These are phyloP conservation scores for Margaritispora aquatica DNA, from an alignment of 495 filamentous ascomycete species.

Conservation along the genomic window DNA sequence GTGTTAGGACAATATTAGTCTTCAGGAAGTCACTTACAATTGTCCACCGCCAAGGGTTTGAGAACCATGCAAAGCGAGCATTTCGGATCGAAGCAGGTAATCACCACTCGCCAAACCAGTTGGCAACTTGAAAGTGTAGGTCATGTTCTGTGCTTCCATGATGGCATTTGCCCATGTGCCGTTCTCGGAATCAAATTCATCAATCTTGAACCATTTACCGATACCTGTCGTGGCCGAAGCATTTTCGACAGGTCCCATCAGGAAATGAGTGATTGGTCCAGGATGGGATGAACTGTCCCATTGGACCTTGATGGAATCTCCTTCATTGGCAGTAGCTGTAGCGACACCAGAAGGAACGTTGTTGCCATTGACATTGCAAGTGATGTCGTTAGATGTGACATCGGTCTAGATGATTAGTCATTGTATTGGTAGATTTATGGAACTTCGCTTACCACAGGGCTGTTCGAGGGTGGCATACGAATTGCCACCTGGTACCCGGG, in stretches of 20 bases:
- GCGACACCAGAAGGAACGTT: constrained; percentile 26
- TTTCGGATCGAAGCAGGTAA: constrained; percentile 47
- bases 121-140: constrained; percentile 36
- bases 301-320: constrained; percentile 30
- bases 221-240: constrained; percentile 26
- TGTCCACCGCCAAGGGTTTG: constrained; percentile 40
- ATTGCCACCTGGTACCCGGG: constrained; percentile 34
- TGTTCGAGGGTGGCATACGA: constrained; percentile 32
- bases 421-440: not conserved
- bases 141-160: constrained; percentile 38
- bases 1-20: not conserved
- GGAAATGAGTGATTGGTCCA: constrained; percentile 31
- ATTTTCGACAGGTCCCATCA: constrained; percentile 29
- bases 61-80: constrained; percentile 45
- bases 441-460: constrained; percentile 17
- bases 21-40: constrained; percentile 19
- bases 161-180: constrained; percentile 41
- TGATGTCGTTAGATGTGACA: constrained; percentile 27
- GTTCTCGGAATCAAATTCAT: constrained; percentile 27
- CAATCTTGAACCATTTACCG: constrained; percentile 42
- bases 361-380: constrained; percentile 31
- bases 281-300: constrained; percentile 31
- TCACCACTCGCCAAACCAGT: constrained; percentile 35
- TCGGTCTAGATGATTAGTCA: constrained; percentile 12
- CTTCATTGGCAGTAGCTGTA: constrained; percentile 25